A percentile compares a stretch with the other conserved stretches of the same genome.
Evolutionary conservation across 2,329 filamentous ascomycete species (phyloP).

Genomic region (Phyllosticta ampelicida): DNA sequence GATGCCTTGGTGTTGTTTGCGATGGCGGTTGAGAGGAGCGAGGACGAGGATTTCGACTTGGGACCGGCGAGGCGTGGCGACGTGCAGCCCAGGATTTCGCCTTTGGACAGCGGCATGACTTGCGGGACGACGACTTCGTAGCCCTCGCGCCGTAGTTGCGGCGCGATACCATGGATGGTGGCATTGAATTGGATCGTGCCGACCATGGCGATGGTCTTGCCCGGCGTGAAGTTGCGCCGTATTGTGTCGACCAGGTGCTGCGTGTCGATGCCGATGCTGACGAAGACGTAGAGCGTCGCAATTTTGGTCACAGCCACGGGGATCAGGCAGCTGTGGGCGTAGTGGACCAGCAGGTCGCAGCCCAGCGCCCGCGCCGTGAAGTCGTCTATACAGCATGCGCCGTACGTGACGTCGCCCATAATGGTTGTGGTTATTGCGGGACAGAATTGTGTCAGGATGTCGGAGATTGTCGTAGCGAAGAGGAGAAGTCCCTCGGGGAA

Average conservation of each 20-base stretch:
- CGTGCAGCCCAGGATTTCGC: conserved; percentile 95
- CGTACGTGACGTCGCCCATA: conserved; percentile 98
- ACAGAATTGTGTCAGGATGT: conserved; percentile 92
- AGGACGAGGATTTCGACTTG: neutral
- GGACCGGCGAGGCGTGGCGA: conserved; percentile 54
- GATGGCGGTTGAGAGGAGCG: conserved; percentile 18
- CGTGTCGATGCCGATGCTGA: conserved; percentile 93
- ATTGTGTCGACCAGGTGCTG: conserved; percentile 76
- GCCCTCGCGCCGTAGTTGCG: conserved; percentile 68
- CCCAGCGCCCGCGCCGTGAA: conserved; percentile 90
- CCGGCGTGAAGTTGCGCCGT: conserved; percentile 73
- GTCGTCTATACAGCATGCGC: conserved; percentile 97
- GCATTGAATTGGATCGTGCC: conserved; percentile 99
- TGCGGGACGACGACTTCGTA: conserved; percentile 83
- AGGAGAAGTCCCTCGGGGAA: conserved; percentile 92
- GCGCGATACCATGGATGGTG: conserved; percentile 77
- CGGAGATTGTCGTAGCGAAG: conserved; percentile 94
- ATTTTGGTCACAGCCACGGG: conserved; percentile 95
- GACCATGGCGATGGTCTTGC: conserved; percentile 83
- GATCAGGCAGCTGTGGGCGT: conserved; percentile 92
- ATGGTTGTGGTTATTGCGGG: conserved; percentile 85
- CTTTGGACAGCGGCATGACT: conserved; percentile 83
- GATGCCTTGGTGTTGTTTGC: conserved; percentile 21
- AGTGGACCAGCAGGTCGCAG: conserved; percentile 90
- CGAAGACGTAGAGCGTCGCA: conserved; percentile 95